Percentiles rank a stretch among this genome's conserved stretches.
Conservation (phyloP, 2,329 filamentous ascomycete species). For the Orbilia brochopaga region DNA sequence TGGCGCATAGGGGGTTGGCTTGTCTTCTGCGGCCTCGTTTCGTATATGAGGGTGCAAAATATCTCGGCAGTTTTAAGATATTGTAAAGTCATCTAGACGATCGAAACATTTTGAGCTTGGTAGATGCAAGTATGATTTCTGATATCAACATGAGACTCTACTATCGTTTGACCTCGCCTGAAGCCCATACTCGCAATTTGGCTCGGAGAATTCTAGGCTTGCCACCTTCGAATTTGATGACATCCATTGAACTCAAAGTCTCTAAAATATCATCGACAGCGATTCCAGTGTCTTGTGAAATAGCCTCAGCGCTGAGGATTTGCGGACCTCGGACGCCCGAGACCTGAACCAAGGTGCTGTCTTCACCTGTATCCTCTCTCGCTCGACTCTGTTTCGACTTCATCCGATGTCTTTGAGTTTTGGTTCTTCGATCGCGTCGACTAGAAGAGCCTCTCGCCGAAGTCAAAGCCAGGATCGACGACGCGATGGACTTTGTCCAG, state of each 20-base stretch:
- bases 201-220: not conserved
- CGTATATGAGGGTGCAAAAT: conserved; percentile 7
- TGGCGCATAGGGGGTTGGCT: conserved; percentile 1
- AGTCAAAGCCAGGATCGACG: conserved; percentile 26
- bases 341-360: conserved; percentile 10
- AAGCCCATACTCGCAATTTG: conserved; percentile 7
- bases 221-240: conserved; percentile 7
- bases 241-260: conserved; percentile 9
- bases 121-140: not conserved
- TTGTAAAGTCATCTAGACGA: too few relatives aligned
- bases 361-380: conserved; percentile 3
- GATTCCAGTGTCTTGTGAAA: conserved; percentile 27
- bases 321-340: conserved; percentile 9
- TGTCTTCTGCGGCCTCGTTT: conserved; percentile 7
- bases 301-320: conserved; percentile 18
- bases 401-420: conserved; percentile 9
- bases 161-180: not conserved
- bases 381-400: conserved; percentile 6
- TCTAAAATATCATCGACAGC: conserved; percentile 31
- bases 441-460: not conserved
- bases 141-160: not conserved
- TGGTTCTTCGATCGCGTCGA: conserved; percentile 27
- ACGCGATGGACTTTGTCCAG: conserved; percentile 57
- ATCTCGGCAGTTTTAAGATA: too few relatives aligned
- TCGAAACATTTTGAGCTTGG: not conserved